Conservation (phyloP, 306 rosid species). For the Lablab purpureus region DNA sequence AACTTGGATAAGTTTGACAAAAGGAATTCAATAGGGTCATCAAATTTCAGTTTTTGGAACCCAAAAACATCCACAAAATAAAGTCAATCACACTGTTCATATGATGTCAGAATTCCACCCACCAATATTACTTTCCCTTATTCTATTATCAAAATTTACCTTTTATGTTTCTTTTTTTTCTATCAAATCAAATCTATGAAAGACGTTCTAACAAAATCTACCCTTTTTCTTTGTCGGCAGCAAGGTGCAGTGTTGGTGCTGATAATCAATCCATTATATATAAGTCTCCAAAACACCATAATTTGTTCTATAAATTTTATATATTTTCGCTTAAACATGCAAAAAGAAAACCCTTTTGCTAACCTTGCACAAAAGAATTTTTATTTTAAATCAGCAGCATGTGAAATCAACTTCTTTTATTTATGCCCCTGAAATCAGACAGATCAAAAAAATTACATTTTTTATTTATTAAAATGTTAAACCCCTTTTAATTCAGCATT, state of each 20-base stretch:
- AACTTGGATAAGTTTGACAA: conserved; percentile 31
- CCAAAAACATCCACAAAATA: conserved; percentile 26
- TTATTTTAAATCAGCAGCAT: not conserved
- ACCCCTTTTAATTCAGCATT: too few relatives aligned
- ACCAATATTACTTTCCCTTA: not conserved
- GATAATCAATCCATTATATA: not conserved
- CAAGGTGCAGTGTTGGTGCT: conserved; percentile 26
- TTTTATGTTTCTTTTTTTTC: conserved; percentile 6
- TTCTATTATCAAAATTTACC: not conserved
- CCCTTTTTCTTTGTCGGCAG: conserved; percentile 39
- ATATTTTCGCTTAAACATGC: not conserved
- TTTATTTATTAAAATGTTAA: not conserved
- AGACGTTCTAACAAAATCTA: conserved; percentile 4
- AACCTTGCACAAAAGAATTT: not conserved
- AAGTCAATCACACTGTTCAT: conserved; percentile 45
- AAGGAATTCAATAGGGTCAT: conserved; percentile 39
- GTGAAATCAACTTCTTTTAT: not conserved
- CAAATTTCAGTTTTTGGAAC: conserved; percentile 19
- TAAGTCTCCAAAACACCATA: not conserved
- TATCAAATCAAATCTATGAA: conserved; percentile 26
- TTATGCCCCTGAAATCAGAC: not conserved
- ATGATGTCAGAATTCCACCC: conserved; percentile 36
- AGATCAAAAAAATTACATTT: not conserved
- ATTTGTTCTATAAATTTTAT: not conserved
- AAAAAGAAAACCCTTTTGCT: not conserved